Evolutionary conservation across 2,329 filamentous ascomycete species (phyloP).

Genomic region (Myriosclerotinia curreyana): DNA sequence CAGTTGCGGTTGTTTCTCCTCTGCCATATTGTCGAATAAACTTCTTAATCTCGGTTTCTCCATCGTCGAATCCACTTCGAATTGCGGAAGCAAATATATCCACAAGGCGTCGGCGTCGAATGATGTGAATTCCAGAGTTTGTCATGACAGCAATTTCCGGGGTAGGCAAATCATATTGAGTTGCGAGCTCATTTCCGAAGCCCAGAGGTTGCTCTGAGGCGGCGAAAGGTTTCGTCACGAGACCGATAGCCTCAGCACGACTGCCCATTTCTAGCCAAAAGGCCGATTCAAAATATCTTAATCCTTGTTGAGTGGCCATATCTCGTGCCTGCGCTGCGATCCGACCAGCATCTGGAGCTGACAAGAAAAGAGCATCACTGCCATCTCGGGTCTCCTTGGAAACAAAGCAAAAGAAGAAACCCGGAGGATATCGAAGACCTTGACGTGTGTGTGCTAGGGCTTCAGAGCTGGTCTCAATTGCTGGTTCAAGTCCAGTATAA

Average conservation of each 20-base stretch:
- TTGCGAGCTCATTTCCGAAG: slow-evolving; percentile 91
- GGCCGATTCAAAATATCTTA: slow-evolving; percentile 69
- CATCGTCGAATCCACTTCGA: slow-evolving; percentile 71
- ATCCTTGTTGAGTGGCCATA: slow-evolving; percentile 30
- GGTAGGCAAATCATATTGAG: slow-evolving; percentile 84
- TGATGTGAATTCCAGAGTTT: slow-evolving; percentile 82
- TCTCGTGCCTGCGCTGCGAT: slow-evolving; percentile 59
- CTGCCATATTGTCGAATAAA: slow-evolving; percentile 86
- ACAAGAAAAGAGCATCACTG: slow-evolving; percentile 72
- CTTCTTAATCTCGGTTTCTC: slow-evolving; percentile 75
- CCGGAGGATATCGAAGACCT: slow-evolving; percentile 70
- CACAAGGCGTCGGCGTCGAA: slow-evolving; percentile 79
- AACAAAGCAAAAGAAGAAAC: slow-evolving; percentile 87
- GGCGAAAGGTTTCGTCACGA: slow-evolving; percentile 70
- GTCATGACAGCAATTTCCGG: slow-evolving; percentile 89
- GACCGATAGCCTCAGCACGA: slow-evolving; percentile 72
- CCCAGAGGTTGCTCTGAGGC: slow-evolving; percentile 67
- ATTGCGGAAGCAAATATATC: slow-evolving; percentile 88
- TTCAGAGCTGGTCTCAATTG: slow-evolving; percentile 44
- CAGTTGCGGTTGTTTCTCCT: slow-evolving; percentile 83
- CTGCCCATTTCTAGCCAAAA: slow-evolving; percentile 75
- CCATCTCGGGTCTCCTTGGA: slow-evolving; percentile 57
- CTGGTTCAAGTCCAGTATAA: slow-evolving; percentile 30
- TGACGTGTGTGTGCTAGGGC: slow-evolving; percentile 50
- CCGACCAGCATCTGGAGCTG: slow-evolving; percentile 83